Conservation (phyloP, 2,329 filamentous ascomycete genomes). For the Alternaria solani region DNA sequence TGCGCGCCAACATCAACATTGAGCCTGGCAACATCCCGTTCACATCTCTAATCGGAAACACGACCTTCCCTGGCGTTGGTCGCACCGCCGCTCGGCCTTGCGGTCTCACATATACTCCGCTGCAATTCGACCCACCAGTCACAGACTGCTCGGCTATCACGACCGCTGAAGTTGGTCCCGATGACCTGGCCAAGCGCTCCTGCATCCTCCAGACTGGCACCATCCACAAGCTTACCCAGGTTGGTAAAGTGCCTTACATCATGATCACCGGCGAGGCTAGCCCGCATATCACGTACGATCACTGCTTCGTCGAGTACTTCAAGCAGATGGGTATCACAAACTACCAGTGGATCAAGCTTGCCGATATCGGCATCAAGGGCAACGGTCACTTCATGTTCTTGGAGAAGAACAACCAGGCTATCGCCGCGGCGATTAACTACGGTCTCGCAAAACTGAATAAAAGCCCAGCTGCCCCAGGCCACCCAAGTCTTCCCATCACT, state of each 20-base stretch:
- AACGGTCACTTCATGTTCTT: constrained; percentile 66
- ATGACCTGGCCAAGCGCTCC: constrained; percentile 20
- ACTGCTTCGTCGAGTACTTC: constrained; percentile 41
- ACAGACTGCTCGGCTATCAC: constrained; percentile 24
- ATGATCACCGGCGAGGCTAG: constrained; percentile 43
- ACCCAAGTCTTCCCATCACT: constrained; percentile 2
- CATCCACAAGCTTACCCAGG: constrained; percentile 28
- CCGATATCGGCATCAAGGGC: constrained; percentile 56
- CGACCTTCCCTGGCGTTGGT: constrained; percentile 13
- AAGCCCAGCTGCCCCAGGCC: constrained; percentile 1
- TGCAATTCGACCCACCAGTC: constrained; percentile 26
- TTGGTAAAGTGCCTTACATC: constrained; percentile 41
- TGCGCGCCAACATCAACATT: constrained; percentile 35
- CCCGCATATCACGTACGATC: constrained; percentile 43
- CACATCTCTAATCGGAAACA: constrained; percentile 15
- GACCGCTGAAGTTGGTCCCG: constrained; percentile 22
- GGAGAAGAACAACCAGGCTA: constrained; percentile 60
- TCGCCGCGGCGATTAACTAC: constrained; percentile 44
- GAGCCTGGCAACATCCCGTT: constrained; percentile 31
- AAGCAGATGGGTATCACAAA: constrained; percentile 54
- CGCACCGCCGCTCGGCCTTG: constrained; percentile 27
- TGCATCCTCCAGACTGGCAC: constrained; percentile 27
- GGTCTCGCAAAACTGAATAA: constrained; percentile 10
- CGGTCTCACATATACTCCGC: constrained; percentile 29
- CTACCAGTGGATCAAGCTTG: constrained; percentile 57